A percentile compares a stretch with the other conserved stretches of the same genome.
Evolutionary conservation across 768 basidiomycete genomes (phyloP).

Genomic region (Trametopsis cervina): DNA sequence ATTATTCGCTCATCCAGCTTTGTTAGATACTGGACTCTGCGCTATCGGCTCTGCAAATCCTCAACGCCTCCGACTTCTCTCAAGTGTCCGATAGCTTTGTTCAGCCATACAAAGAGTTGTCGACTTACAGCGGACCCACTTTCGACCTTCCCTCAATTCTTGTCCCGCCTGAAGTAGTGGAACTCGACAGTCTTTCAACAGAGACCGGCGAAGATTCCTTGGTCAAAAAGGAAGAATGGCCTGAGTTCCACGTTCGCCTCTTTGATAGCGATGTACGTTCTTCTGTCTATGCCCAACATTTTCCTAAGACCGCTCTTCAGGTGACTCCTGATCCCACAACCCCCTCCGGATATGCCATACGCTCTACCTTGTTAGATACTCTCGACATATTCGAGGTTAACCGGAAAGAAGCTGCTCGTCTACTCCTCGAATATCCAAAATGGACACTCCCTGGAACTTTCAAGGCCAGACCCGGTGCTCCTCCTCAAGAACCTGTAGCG

Average conservation of each 20-base stretch:
- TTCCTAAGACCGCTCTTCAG: slow-evolving; percentile 30
- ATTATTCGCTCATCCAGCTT: background rate
- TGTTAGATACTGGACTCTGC: slow-evolving; percentile 70
- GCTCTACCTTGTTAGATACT: slow-evolving; percentile 66
- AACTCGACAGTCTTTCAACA: slow-evolving; percentile 62
- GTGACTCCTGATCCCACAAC: slow-evolving; percentile 70
- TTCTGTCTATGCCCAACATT: background rate
- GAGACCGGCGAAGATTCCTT: slow-evolving; percentile 67
- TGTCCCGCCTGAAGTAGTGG: slow-evolving; percentile 84
- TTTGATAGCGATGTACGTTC: slow-evolving; percentile 51
- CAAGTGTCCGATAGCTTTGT: slow-evolving; percentile 51
- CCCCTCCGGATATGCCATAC: slow-evolving; percentile 73
- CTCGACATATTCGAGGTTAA: slow-evolving; percentile 92
- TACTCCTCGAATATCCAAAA: slow-evolving; percentile 80
- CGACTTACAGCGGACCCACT: slow-evolving; percentile 36
- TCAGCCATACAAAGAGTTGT: slow-evolving; percentile 54
- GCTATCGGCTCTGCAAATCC: slow-evolving; percentile 49
- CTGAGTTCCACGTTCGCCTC: slow-evolving; percentile 58
- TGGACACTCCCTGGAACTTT: slow-evolving; percentile 84
- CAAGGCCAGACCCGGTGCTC: slow-evolving; percentile 65
- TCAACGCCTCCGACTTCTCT: slow-evolving; percentile 56
- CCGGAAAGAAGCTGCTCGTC: slow-evolving; percentile 86
- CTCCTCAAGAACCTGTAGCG: slow-evolving; percentile 37
- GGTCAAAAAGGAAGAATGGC: slow-evolving; percentile 80
- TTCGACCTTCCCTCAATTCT: slow-evolving; percentile 74